Evolutionary conservation across 1,139 yeast genomes (phyloP), one percentile per base, ranked within the genome.

Genomic region (Lodderomyces orthopsilosis): DNA sequence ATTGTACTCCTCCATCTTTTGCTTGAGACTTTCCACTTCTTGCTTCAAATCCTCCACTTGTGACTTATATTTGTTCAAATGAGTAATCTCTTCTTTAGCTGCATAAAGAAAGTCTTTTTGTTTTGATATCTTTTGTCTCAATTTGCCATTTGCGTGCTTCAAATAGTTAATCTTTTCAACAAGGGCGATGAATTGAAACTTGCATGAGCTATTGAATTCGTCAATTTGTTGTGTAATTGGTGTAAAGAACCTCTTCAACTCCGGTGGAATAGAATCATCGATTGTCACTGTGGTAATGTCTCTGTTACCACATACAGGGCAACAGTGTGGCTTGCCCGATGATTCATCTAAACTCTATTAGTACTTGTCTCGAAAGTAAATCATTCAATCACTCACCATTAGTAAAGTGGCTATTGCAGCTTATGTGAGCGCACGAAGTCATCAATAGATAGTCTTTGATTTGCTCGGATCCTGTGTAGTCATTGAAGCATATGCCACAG

Each of bases 361-460:
- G 26, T 24, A n/a, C 5, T 6, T 12, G 3, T 21, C 21, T 24
- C 10, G n/a, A 32, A 27, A 27, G 8, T 17, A 27, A 13, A n/a
- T n/a, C 17, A 5, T 27, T 6, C n/a, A 13, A 27, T 13, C 17
- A 45, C 53, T 23, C 44, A 49, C 53, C 47, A 21, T 24, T 46
- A 17, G 19, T 10, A 30, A 58, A 45, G 46, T 60, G 62, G 1
- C 49, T 51, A 13, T 38, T 43, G 37, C 65, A 61, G n/a, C 56
- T 45, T 6, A 59, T 49, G 37, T 59, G 64, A 13, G 63, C 64
- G 46, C 64, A 61, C 1, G 64, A 59, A 1, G 64, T 59, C 41
- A 61, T 46, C 19, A 41, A 50, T 19, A 60, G 47, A 9, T 37
- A 38, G 8, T 40, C 40, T 2, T 18, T 26, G 6, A 30, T 15